Evolutionary conservation across 2,329 filamentous ascomycete species (phyloP).

Genomic region (Talaromyces sp.): DNA sequence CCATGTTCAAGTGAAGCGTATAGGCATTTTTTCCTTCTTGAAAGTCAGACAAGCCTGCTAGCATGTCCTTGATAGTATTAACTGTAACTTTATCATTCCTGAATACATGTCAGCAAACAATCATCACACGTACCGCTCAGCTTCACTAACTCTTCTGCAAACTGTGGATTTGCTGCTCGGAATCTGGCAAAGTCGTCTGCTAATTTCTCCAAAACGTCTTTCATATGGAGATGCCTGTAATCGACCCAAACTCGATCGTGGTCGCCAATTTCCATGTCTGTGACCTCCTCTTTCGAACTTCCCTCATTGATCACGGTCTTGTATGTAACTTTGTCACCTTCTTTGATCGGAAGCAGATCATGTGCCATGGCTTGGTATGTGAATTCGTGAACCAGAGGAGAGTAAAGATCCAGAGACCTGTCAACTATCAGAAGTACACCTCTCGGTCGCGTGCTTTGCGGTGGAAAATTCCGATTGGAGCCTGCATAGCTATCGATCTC

Average conservation of each 20-base stretch:
- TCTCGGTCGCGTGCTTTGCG: conserved; percentile 66
- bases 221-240: conserved; percentile 94
- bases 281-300: conserved; percentile 66
- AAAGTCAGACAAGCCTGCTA: conserved; percentile 90
- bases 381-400: conserved; percentile 89
- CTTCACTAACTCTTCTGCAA: conserved; percentile 62
- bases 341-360: conserved; percentile 82
- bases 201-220: conserved; percentile 90
- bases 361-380: conserved; percentile 99
- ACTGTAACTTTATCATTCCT: conserved; percentile 69
- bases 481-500: conserved; percentile 87
- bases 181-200: conserved; percentile 92
- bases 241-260: conserved; percentile 94
- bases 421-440: conserved; percentile 84
- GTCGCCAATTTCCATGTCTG: conserved; percentile 87
- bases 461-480: conserved; percentile 79
- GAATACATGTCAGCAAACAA: conserved; percentile 21
- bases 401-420: conserved; percentile 84
- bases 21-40: conserved; percentile 95
- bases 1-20: conserved; percentile 92
- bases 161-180: conserved; percentile 85
- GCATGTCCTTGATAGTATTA: conserved; percentile 94
- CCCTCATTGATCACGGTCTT: conserved; percentile 76
- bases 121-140: neutral
- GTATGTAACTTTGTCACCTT: conserved; percentile 84